Conservation (phyloP, 768 basidiomycete genomes). For the Auricularia auricula-judae region DNA sequence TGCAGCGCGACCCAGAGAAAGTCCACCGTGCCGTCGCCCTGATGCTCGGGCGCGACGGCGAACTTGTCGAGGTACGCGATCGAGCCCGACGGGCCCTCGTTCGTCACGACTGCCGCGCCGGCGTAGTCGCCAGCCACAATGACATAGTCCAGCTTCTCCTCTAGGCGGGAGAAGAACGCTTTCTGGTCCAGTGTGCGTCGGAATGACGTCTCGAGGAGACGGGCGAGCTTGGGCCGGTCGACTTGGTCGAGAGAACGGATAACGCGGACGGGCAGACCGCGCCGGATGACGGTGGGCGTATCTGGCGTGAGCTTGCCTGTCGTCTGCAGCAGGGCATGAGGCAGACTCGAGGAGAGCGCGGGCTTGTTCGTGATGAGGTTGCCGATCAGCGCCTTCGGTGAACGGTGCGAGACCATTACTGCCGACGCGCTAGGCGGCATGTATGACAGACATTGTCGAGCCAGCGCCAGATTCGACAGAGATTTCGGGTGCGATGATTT, state of each 20-base stretch:
- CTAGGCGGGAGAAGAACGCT: constrained; percentile 71
- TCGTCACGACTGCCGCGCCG: constrained; percentile 88
- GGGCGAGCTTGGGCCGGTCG: constrained; percentile 62
- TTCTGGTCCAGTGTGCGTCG: constrained; percentile 55
- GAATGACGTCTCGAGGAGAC: constrained; percentile 85
- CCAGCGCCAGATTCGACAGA: constrained; percentile 73
- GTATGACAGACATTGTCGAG: constrained; percentile 75
- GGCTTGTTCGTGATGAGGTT: constrained; percentile 99
- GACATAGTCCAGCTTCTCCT: constrained; percentile 73
- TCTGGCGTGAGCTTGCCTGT: constrained; percentile 77
- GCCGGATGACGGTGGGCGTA: constrained; percentile 87
- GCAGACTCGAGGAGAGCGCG: constrained; percentile 87
- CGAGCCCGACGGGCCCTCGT: constrained; percentile 29
- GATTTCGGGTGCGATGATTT: constrained; percentile 68
- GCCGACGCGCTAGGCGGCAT: constrained; percentile 94
- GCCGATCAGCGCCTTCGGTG: constrained; percentile 87
- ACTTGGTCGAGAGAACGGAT: constrained; percentile 58
- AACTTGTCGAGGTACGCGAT: constrained; percentile 98
- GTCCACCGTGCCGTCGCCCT: constrained; percentile 98
- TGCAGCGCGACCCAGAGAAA: constrained; percentile 98
- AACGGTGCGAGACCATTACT: constrained; percentile 94
- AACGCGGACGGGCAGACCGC: constrained; percentile 79
- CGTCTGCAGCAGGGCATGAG: constrained; percentile 83
- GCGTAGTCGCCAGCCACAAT: constrained; percentile 93
- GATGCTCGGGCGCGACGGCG: constrained; percentile 86